Evolutionary conservation across 331 rosid genomes (phyloP).

Genomic region (Malus hybrid): DNA sequence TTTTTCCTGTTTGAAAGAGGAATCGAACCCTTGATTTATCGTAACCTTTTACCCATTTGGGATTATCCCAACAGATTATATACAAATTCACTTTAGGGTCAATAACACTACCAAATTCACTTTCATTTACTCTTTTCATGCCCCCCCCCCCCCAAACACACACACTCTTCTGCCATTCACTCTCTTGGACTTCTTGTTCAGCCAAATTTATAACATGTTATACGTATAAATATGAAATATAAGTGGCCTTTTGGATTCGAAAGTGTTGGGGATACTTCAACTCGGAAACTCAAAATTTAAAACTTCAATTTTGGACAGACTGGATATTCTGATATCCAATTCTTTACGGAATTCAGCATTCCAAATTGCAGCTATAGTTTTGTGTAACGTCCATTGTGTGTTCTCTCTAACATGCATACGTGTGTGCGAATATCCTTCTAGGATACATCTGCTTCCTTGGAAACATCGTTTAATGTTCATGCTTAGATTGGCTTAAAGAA

Average conservation of each 20-base stretch:
- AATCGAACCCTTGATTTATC: neutral
- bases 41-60: neutral
- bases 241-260: neutral
- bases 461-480: neutral
- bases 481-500: neutral
- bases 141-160: neutral
- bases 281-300: neutral
- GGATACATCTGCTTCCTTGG: neutral
- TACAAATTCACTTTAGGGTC: too few species aligned
- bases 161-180: neutral
- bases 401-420: neutral
- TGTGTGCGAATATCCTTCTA: neutral
- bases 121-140: neutral
- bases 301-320: neutral
- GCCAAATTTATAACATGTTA: neutral
- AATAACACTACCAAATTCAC: neutral
- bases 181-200: neutral
- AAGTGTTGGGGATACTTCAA: neutral
- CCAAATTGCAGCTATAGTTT: neutral
- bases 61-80: neutral
- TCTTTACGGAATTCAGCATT: neutral
- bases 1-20: neutral
- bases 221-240: too few species aligned
- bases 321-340: neutral
- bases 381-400: neutral